Evolutionary conservation across 225 moss, liverwort and hornwort species (phyloP).

Genomic region (Lunularia cruciata): DNA sequence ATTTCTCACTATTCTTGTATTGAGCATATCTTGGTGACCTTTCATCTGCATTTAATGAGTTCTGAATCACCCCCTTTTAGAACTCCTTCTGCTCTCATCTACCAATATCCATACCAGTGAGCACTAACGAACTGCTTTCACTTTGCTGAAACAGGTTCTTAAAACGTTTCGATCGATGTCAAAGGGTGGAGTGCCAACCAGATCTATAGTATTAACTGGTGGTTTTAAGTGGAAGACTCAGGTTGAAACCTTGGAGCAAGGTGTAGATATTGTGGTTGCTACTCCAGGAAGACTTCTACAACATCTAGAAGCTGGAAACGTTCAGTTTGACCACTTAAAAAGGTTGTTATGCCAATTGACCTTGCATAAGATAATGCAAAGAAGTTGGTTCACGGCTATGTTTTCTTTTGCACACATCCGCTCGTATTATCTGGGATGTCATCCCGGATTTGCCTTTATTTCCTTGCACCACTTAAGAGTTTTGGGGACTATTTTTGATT

Average conservation of each 20-base stretch:
- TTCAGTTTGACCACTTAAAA: constrained; percentile 73
- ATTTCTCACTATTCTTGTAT: neutral
- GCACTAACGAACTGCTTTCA: no score
- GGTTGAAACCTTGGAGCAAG: constrained; percentile 82
- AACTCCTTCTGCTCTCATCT: no score
- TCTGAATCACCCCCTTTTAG: neutral
- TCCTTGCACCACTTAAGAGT: neutral
- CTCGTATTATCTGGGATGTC: no score
- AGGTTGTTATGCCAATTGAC: constrained; percentile 37
- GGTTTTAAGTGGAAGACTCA: constrained; percentile 99
- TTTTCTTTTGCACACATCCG: no score
- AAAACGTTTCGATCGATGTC: constrained; percentile 76
- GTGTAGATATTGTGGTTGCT: constrained; percentile 83
- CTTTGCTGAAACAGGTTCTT: constrained; percentile 61
- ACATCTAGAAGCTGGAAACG: constrained; percentile 78
- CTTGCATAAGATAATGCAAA: neutral
- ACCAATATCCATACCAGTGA: no score
- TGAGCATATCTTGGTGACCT: neutral
- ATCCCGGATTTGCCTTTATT: no score
- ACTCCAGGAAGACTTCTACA: constrained; percentile 97
- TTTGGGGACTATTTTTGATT: no score
- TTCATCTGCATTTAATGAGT: neutral
- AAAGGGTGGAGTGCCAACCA: constrained; percentile 77
- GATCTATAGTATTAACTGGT: constrained; percentile 88
- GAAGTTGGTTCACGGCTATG: neutral